Percentiles rank a stretch among this genome's conserved stretches.
These are phyloP conservation scores for Penicillium lagena DNA, from an alignment of 495 filamentous ascomycete species.

Conservation along the genomic window DNA sequence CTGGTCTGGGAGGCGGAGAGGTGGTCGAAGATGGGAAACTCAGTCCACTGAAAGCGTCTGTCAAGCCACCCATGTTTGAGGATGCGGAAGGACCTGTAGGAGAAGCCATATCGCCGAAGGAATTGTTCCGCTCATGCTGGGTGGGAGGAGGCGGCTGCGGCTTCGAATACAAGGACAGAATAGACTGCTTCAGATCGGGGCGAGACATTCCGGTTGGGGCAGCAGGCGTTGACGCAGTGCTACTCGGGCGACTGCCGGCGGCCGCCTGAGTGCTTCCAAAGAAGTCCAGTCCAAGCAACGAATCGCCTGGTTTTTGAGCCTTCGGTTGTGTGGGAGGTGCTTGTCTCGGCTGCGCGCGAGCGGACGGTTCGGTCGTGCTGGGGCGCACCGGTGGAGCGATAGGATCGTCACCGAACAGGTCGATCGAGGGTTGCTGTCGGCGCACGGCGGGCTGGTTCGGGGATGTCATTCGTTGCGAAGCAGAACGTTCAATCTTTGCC, in stretches of 20 bases:
- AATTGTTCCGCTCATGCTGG: constrained; percentile 51
- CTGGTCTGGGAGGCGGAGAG: constrained; percentile 42
- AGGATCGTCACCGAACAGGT: constrained; percentile 58
- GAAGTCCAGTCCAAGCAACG: constrained; percentile 89
- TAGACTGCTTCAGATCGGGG: constrained; percentile 94
- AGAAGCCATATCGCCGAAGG: constrained; percentile 65
- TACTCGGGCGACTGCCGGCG: constrained; percentile 61
- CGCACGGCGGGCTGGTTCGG: constrained; percentile 38
- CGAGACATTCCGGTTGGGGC: constrained; percentile 60
- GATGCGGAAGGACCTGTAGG: constrained; percentile 37
- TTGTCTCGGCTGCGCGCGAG: constrained; percentile 47
- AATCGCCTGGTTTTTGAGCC: constrained; percentile 68
- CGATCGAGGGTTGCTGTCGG: constrained; percentile 43
- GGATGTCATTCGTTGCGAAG: constrained; percentile 42
- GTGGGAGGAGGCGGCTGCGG: constrained; percentile 54
- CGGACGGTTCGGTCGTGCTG: constrained; percentile 57
- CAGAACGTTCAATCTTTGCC: constrained; percentile 58
- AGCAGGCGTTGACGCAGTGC: constrained; percentile 56
- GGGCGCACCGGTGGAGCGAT: constrained; percentile 58
- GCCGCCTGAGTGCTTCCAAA: constrained; percentile 65
- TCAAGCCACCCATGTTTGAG: constrained; percentile 64
- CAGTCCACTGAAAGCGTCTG: constrained; percentile 82
- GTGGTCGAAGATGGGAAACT: constrained; percentile 57
- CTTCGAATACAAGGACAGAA: constrained; percentile 89
- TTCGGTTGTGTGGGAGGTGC: constrained; percentile 42